Percentiles rank a stretch among this genome's conserved stretches.
Evolutionary conservation across 805 yeast genomes (phyloP).

Genomic region (Lipomyces orientalis): DNA sequence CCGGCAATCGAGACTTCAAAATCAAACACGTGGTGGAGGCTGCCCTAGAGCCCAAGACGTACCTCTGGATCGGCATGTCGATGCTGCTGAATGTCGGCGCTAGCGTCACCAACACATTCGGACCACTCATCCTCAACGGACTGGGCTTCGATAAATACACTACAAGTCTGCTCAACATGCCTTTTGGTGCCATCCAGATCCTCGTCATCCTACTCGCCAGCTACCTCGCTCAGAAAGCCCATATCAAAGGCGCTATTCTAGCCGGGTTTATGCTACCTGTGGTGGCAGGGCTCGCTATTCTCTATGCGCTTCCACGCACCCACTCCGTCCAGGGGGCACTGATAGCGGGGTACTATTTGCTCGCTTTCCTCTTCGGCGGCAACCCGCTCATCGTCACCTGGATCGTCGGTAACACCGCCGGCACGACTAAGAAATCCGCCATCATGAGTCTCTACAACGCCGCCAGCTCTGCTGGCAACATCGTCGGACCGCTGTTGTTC

Average conservation of each 20-base stretch:
- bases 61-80: constrained; percentile 14
- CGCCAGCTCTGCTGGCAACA: constrained; percentile 42
- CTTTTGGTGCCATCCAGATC: constrained; percentile 45
- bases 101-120: constrained; percentile 31
- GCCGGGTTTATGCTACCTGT: constrained; percentile 43
- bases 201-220: constrained; percentile 36
- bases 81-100: constrained; percentile 27
- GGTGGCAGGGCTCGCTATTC: constrained; percentile 45
- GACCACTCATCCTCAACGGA: constrained; percentile 41
- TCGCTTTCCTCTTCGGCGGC: constrained; percentile 40
- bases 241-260: constrained; percentile 4
- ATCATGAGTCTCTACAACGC: constrained; percentile 36
- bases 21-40: constrained; percentile 42
- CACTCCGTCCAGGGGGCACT: constrained; percentile 41
- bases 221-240: constrained; percentile 6
- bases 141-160: constrained; percentile 43
- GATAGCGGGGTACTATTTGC: constrained; percentile 45
- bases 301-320: constrained; percentile 40
- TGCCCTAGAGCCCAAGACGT: constrained; percentile 35
- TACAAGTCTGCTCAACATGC: constrained; percentile 46
- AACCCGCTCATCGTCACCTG: constrained; percentile 38
- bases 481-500: constrained; percentile 76
- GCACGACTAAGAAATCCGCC: constrained; percentile 41
- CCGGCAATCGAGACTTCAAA: constrained; percentile 45
- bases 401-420: constrained; percentile 45